Evolutionary conservation across 179 eudicot genomes (phyloP).

Genomic region (Pouteria campechiana): DNA sequence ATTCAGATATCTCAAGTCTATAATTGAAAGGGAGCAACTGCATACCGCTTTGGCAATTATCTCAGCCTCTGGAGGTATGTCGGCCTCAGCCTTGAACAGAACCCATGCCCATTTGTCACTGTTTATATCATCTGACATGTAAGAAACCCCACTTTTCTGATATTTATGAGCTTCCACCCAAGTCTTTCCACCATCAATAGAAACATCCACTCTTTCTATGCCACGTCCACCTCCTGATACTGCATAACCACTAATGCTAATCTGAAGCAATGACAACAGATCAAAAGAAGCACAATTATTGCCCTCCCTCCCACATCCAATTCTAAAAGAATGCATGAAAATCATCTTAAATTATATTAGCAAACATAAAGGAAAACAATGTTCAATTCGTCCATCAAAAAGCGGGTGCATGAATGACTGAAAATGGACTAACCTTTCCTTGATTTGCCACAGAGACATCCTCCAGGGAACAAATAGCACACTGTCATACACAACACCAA

Average conservation of each 20-base stretch:
- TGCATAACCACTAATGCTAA: conserved; percentile 79
- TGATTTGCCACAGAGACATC: conserved; percentile 49
- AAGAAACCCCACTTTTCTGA: conserved; percentile 58
- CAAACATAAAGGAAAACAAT: not conserved
- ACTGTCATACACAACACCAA: conserved; percentile 29
- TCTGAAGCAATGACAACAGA: conserved; percentile 23
- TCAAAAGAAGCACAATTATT: not conserved
- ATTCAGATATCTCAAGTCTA: too few relatives aligned
- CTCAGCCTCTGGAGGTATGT: conserved; percentile 47
- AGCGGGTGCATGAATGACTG: too few relatives aligned
- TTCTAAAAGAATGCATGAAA: too few relatives aligned
- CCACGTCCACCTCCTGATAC: conserved; percentile 96
- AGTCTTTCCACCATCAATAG: conserved; percentile 82
- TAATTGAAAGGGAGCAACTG: conserved; percentile 1
- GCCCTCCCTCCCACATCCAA: too few relatives aligned
- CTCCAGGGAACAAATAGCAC: conserved; percentile 86
- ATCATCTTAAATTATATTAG: too few relatives aligned
- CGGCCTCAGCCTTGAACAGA: conserved; percentile 56
- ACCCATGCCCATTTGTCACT: conserved; percentile 99
- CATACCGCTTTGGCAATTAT: conserved; percentile 95
- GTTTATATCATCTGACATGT: conserved; percentile 43
- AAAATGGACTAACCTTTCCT: conserved; percentile 83
- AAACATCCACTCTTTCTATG: conserved; percentile 88
- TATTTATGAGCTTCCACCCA: conserved; percentile 83
- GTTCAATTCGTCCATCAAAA: too few relatives aligned